A percentile compares a stretch with the other conserved stretches of the same genome.
These are phyloP conservation scores for Biancaea sappan DNA, from an alignment of 306 rosid genomes.

Conservation along the genomic window DNA sequence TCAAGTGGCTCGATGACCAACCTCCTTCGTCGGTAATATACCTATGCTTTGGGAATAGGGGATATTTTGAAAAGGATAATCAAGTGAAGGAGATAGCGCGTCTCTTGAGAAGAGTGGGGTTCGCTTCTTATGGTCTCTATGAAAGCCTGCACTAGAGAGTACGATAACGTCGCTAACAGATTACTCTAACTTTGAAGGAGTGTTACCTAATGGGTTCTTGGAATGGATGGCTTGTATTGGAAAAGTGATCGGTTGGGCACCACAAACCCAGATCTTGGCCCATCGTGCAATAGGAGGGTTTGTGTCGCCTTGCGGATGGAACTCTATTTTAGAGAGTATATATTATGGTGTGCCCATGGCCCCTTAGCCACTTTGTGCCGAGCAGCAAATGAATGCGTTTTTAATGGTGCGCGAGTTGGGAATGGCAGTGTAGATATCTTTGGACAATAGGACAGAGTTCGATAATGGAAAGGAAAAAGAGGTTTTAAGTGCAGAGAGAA, in stretches of 20 bases:
- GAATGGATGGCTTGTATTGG: background rate
- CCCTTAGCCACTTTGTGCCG: background rate
- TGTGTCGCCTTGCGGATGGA: background rate
- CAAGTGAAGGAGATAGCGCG: background rate
- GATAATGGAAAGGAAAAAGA: background rate
- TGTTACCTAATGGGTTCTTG: background rate
- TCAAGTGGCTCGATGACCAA: constrained; percentile 33
- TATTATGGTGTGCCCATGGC: constrained; percentile 1
- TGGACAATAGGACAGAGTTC: background rate
- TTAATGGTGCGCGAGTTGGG: background rate
- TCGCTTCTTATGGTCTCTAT: background rate
- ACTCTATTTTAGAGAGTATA: background rate
- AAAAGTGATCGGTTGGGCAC: background rate
- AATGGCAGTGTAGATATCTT: background rate
- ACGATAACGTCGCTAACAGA: no score
- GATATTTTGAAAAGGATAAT: background rate
- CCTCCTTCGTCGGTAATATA: constrained; percentile 8
- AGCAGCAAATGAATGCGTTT: background rate
- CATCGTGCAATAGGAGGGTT: background rate
- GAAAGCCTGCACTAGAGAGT: background rate
- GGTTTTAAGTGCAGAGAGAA: background rate
- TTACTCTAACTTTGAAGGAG: background rate
- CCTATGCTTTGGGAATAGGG: background rate
- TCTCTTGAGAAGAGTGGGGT: background rate
- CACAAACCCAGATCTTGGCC: background rate